A percentile compares a stretch with the other conserved stretches of the same genome.
Conservation (phyloP, 192 early-diverging fungal species). For the Rhizophagus clarus region DNA sequence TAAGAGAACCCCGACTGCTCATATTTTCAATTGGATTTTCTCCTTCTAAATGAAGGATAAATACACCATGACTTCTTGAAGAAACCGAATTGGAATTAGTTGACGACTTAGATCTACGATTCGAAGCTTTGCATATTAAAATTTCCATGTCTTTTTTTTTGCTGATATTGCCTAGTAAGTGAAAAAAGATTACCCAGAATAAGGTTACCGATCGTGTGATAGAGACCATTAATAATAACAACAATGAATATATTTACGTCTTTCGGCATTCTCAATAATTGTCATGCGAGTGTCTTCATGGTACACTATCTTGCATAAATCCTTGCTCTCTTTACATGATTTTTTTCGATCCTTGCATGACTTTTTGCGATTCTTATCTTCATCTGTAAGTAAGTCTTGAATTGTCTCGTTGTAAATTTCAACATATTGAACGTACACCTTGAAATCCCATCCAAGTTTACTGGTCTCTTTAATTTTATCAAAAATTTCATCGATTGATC, state of each 20-base stretch:
- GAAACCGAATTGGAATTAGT: slow-evolving; percentile 94
- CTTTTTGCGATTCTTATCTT: slow-evolving; percentile 72
- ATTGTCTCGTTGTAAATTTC: slow-evolving; percentile 98
- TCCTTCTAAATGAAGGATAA: slow-evolving; percentile 80
- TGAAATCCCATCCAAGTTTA: slow-evolving; percentile 86
- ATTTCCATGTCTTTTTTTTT: background rate
- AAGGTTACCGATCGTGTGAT: too few species aligned
- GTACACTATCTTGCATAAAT: slow-evolving; percentile 53
- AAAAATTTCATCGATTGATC: slow-evolving; percentile 91
- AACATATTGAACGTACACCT: slow-evolving; percentile 84
- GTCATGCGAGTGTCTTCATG: background rate
- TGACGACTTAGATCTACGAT: slow-evolving; percentile 87
- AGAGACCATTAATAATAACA: too few species aligned
- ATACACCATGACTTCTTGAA: slow-evolving; percentile 93
- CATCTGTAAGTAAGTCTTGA: slow-evolving; percentile 72
- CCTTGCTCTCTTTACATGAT: slow-evolving; percentile 79
- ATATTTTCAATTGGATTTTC: slow-evolving; percentile 75
- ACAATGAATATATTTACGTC: background rate
- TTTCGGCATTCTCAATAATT: background rate
- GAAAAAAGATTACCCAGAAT: slow-evolving; percentile 39
- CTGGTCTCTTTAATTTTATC: slow-evolving; percentile 66
- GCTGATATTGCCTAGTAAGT: background rate
- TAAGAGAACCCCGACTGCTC: slow-evolving; percentile 73
- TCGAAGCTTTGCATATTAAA: slow-evolving; percentile 49
- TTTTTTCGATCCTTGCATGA: slow-evolving; percentile 76